Conservation (phyloP, 2,329 filamentous ascomycete species). For the Botrytis aclada region DNA sequence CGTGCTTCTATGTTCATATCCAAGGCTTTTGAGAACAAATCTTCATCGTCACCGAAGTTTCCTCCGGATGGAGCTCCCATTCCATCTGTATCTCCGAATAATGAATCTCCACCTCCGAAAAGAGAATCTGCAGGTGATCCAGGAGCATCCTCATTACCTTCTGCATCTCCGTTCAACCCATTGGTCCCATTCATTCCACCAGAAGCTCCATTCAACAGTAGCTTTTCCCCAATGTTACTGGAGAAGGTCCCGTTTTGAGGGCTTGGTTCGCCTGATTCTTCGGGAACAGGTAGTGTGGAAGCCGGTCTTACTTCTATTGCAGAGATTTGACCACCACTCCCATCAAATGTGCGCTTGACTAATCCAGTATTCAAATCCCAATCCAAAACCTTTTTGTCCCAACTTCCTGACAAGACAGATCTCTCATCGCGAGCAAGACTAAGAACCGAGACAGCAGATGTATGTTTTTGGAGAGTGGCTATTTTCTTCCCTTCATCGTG, state of each 20-base stretch:
- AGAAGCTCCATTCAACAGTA: conserved; percentile 53
- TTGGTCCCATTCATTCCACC: conserved; percentile 42
- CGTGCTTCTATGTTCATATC: conserved; percentile 43
- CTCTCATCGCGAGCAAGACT: conserved; percentile 79
- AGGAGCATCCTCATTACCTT: conserved; percentile 54
- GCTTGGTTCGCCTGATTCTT: conserved; percentile 61
- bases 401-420: conserved; percentile 85
- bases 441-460: conserved; percentile 86
- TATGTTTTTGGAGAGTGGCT: conserved; percentile 74
- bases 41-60: conserved; percentile 77
- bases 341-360: conserved; percentile 71
- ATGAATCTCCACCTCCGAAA: conserved; percentile 79
- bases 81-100: conserved; percentile 78
- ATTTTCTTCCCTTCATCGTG: conserved; percentile 95
- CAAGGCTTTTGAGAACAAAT: conserved; percentile 75
- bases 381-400: conserved; percentile 92
- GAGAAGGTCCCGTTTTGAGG: conserved; percentile 66
- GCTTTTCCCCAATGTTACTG: conserved; percentile 65
- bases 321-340: conserved; percentile 79
- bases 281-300: conserved; percentile 71
- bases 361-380: conserved; percentile 92
- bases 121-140: conserved; percentile 66
- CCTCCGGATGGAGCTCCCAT: conserved; percentile 52
- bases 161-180: conserved; percentile 37
- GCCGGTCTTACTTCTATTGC: conserved; percentile 81